These are phyloP conservation scores for Colletotrichum magnum DNA, from an alignment of 2,329 filamentous ascomycete species.

Conservation along the genomic window DNA sequence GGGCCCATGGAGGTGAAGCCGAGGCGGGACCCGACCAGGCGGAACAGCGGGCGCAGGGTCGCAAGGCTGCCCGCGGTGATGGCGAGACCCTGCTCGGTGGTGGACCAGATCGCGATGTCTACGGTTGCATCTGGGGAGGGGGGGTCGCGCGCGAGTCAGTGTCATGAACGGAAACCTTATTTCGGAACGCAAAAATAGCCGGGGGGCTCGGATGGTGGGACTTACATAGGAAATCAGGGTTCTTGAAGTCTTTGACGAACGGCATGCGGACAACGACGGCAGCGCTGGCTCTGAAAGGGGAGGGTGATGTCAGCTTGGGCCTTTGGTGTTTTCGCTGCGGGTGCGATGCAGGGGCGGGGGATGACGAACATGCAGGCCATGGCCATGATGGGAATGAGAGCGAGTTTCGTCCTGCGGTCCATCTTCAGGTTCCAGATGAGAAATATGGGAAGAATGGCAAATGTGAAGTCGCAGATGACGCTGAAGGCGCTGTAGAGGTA, in stretches of 20 bases:
- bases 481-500: constrained; percentile 67
- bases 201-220: background rate
- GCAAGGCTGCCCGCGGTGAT: constrained; percentile 63
- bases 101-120: constrained; percentile 65
- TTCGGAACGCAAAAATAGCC: background rate
- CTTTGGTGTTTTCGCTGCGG: background rate
- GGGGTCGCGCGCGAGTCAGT: constrained; percentile 19
- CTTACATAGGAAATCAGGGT: constrained; percentile 61
- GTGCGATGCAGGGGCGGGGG: background rate
- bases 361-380: constrained; percentile 69
- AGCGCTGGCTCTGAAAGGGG: constrained; percentile 55
- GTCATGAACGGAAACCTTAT: constrained; percentile 10
- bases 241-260: constrained; percentile 55
- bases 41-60: constrained; percentile 62
- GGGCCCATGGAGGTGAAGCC: constrained; percentile 44
- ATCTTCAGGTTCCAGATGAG: constrained; percentile 71
- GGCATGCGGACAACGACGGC: constrained; percentile 59
- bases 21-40: constrained; percentile 51
- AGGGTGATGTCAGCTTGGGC: constrained; percentile 12
- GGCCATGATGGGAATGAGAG: constrained; percentile 66
- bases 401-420: constrained; percentile 64
- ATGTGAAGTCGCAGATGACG: constrained; percentile 65
- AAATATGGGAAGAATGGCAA: constrained; percentile 67
- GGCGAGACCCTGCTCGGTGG: constrained; percentile 62
- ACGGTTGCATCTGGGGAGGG: constrained; percentile 51